phyloP scores from a whole-genome alignment of 2,329 filamentous ascomycete genomes.

The Aspergillus pseudoviridinutans region DNA sequence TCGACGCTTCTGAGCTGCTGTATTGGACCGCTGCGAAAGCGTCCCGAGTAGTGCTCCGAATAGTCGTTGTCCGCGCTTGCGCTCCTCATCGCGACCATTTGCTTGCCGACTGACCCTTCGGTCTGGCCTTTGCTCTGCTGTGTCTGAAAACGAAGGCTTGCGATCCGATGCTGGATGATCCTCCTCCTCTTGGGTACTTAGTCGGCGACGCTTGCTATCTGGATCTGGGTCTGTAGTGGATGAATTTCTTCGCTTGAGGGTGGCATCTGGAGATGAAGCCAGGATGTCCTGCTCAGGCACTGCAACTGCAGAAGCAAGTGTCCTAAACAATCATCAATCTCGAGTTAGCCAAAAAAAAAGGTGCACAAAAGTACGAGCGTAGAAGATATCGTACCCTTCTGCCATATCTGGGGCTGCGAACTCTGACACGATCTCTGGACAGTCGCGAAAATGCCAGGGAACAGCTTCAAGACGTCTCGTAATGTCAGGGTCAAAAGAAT shows the following conservation, averaged over 20 bases:
- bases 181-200: slow-evolving; percentile 35
- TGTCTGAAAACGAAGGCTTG: slow-evolving; percentile 21
- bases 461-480: neutral
- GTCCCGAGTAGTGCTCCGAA: slow-evolving; percentile 80
- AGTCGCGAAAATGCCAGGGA: neutral
- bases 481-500: neutral
- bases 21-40: slow-evolving; percentile 66
- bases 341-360: slow-evolving; percentile 4
- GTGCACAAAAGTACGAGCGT: neutral
- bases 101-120: slow-evolving; percentile 15
- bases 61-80: slow-evolving; percentile 75
- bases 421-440: neutral
- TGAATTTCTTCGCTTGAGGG: slow-evolving; percentile 53
- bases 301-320: slow-evolving; percentile 52
- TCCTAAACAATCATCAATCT: slow-evolving; percentile 11
- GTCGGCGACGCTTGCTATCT: slow-evolving; percentile 49
- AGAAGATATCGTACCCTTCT: slow-evolving; percentile 19
- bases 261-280: slow-evolving; percentile 27
- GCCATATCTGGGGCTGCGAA: slow-evolving; percentile 12
- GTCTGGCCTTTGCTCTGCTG: slow-evolving; percentile 13
- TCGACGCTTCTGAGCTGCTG: slow-evolving; percentile 63
- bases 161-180: slow-evolving; percentile 18
- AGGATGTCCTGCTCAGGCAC: slow-evolving; percentile 43
- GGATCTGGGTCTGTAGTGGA: slow-evolving; percentile 46
- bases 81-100: slow-evolving; percentile 64